These are phyloP conservation scores for Tylopilus cervinicoccineus DNA, from an alignment of 768 basidiomycete species.

Conservation along the genomic window DNA sequence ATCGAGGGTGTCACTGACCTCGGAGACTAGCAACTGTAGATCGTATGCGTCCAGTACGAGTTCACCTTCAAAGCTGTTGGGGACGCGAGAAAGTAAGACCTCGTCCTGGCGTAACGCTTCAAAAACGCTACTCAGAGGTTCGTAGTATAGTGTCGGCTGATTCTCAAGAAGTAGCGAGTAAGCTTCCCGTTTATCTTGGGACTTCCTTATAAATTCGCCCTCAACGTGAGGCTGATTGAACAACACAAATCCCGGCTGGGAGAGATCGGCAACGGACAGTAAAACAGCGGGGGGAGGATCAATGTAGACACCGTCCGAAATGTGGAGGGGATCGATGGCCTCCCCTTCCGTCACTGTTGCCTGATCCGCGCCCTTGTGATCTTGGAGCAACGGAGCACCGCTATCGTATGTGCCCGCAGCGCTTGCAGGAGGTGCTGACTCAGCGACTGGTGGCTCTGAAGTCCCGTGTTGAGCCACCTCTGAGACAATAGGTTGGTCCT, in stretches of 20 bases:
- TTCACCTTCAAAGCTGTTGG: slow-evolving; percentile 54
- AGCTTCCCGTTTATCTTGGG: slow-evolving; percentile 14
- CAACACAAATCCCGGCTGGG: slow-evolving; percentile 41
- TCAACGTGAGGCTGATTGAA: slow-evolving; percentile 50
- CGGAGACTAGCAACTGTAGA: slow-evolving; percentile 57
- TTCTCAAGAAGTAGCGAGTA: slow-evolving; percentile 53
- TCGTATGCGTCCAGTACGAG: slow-evolving; percentile 69
- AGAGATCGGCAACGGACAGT: slow-evolving; percentile 40
- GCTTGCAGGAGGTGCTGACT: slow-evolving; percentile 4
- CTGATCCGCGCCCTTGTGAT: slow-evolving; percentile 13
- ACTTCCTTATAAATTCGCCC: slow-evolving; percentile 16
- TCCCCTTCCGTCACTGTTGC: slow-evolving; percentile 11
- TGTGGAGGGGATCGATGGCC: slow-evolving; percentile 47
- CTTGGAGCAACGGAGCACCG: slow-evolving; percentile 1
- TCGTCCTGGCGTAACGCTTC: slow-evolving; percentile 68
- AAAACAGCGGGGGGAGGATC: slow-evolving; percentile 72
- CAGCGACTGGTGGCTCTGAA: slow-evolving; percentile 8
- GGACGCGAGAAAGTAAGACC: slow-evolving; percentile 38
- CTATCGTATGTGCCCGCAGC: slow-evolving; percentile 6
- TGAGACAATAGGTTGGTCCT: slow-evolving; percentile 1
- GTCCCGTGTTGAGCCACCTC: slow-evolving; percentile 12
- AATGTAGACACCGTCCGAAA: slow-evolving; percentile 66
- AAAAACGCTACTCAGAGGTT: slow-evolving; percentile 66
- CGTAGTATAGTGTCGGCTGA: slow-evolving; percentile 72
- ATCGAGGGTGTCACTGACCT: slow-evolving; percentile 40